Conservation (phyloP, 441 rosid species). For the Sinapis alba region DNA sequence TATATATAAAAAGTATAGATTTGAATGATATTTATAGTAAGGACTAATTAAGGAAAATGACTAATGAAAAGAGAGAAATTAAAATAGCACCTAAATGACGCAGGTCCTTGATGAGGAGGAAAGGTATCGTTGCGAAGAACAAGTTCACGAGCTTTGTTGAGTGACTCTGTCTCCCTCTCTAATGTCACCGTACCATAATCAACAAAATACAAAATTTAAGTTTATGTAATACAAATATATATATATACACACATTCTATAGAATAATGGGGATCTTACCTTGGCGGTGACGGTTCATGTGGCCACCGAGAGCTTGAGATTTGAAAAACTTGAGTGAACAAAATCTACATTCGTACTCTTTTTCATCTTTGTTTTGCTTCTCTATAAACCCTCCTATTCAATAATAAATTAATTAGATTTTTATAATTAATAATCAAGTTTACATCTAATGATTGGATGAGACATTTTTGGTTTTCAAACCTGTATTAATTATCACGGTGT, state of each 20-base stretch:
- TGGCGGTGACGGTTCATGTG: conserved; percentile 99
- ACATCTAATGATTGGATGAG: conserved; percentile 3
- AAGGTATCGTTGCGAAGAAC: conserved; percentile 76
- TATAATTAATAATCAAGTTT: conserved; percentile 6
- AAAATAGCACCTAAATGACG: conserved; percentile 52
- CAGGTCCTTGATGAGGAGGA: conserved; percentile 51
- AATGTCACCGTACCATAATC: conserved; percentile 40
- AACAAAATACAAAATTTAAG: conserved; percentile 5
- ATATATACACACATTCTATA: not conserved
- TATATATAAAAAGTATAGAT: not conserved
- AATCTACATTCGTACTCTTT: conserved; percentile 97
- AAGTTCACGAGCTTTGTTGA: conserved; percentile 97
- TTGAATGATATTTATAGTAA: not conserved
- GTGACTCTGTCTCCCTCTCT: conserved; percentile 97
- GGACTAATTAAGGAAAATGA: not conserved
- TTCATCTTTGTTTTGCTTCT: conserved; percentile 76
- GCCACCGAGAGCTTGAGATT: conserved; percentile 99
- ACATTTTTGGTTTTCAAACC: not conserved
- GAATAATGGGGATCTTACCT: conserved; percentile 50
- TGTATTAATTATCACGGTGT: not conserved
- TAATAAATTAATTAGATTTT: conserved; percentile 28
- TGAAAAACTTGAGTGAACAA: conserved; percentile 99
- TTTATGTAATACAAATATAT: not conserved
- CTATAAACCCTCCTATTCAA: conserved; percentile 65
- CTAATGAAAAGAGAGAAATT: not conserved